Evolutionary conservation across 805 yeast genomes (phyloP), one percentile per base, ranked within the genome.

Genomic region (Geotrichum ghanense): DNA sequence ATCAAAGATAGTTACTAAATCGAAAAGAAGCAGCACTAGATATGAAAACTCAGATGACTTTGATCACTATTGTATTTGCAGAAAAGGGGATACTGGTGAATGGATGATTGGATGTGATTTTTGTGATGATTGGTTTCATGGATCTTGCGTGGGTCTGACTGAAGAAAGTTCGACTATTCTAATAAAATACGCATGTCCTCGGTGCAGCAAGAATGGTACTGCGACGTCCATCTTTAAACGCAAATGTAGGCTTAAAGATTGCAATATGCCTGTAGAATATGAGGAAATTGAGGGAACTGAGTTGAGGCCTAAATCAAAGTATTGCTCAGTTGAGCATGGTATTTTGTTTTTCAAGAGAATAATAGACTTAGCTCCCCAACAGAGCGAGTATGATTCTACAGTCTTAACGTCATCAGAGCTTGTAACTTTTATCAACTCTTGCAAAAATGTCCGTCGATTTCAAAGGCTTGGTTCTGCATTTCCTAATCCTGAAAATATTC

Each of bases 111-210:
- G 83, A 0, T 88, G 97, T 60, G 96, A 88, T 60, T 89, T 86
- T 3, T 89, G 97, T 64, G 95, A 87, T 57, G 95, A 86, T 49
- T 89, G 97, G 97, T 89, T 73, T 59, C 97, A 89, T 63, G 85
- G 88, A 62, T 67, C 66, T 42, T 89, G 97, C 60, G 75, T 88
- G 72, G 72, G 71, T 45, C 59, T 87, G 31, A 71, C 78, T 45
- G 60, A 59, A 6, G 63, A 68, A 46, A 73, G 72, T 56, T 71
- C 75, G 48, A 69, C 72, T 35, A 66, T 87, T 44, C 79, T 87
- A 9, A 70, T 74, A 42, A 73, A 74, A 46, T 88, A 74, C 57
- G 82, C 68, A 58, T 88, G 97, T 58, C 81, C 82, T 7, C 76
- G 78, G 48, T 88, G 96, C 61, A 25, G 25, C 2, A 39, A 37